Evolutionary conservation across 1,284 basidiomycete genomes (phyloP).

Genomic region (Papiliotrema terrestris): DNA sequence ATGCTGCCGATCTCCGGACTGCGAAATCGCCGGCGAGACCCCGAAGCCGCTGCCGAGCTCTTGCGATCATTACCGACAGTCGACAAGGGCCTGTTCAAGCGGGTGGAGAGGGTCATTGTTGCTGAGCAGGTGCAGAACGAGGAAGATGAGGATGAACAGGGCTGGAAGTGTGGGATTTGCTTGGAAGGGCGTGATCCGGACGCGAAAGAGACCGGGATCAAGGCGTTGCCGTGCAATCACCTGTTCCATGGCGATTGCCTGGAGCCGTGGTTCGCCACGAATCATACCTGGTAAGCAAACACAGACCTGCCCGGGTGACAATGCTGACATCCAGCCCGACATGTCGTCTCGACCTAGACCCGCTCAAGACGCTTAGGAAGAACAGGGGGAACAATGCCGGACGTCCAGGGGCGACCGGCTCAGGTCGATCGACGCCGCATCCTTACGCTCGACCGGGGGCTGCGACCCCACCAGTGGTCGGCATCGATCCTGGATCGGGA

Average conservation of each 20-base stretch:
- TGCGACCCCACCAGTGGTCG: neutral
- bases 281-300: constrained; percentile 44
- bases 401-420: neutral
- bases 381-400: constrained; percentile 17
- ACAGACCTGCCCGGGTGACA: neutral
- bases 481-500: neutral
- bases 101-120: constrained; percentile 33
- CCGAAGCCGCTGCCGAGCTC: constrained; percentile 40
- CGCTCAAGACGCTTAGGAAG: constrained; percentile 33
- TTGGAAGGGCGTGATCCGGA: constrained; percentile 27
- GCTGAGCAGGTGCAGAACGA: constrained; percentile 30
- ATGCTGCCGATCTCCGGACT: neutral
- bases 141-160: constrained; percentile 23
- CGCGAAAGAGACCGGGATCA: constrained; percentile 28
- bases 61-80: constrained; percentile 37
- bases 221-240: constrained; percentile 47
- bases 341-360: constrained; percentile 48
- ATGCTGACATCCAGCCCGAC: constrained; percentile 33
- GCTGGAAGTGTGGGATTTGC: constrained; percentile 45
- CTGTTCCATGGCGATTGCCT: constrained; percentile 45
- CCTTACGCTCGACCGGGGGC: neutral
- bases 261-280: constrained; percentile 43
- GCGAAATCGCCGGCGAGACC: constrained; percentile 18
- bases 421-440: neutral
- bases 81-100: constrained; percentile 22